Evolutionary conservation across 306 rosid species (phyloP).

Genomic region (Adenanthera pavonina): DNA sequence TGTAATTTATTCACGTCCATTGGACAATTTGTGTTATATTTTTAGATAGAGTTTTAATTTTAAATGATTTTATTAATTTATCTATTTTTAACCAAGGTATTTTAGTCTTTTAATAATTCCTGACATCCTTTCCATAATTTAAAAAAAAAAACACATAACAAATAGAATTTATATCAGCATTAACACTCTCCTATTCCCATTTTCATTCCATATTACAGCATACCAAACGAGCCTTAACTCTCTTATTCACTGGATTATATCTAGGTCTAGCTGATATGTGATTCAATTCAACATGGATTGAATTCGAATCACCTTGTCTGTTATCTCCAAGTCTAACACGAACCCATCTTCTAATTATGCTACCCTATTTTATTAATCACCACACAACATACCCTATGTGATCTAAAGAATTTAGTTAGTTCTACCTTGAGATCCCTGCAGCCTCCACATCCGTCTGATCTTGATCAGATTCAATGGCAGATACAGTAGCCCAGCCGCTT

Average conservation of each 20-base stretch:
- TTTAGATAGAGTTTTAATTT: too few species aligned
- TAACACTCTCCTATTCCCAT: too few species aligned
- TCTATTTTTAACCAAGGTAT: too few species aligned
- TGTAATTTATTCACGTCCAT: too few species aligned
- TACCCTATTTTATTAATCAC: neutral
- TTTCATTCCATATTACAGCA: too few species aligned
- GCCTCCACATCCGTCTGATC: conserved; percentile 48
- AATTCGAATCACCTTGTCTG: conserved; percentile 35
- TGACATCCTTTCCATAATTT: too few species aligned
- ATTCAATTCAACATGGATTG: conserved; percentile 57
- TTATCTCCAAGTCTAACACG: neutral
- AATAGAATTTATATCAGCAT: too few species aligned
- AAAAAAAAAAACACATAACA: too few species aligned
- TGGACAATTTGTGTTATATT: too few species aligned
- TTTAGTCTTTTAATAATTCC: too few species aligned
- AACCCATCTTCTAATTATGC: neutral
- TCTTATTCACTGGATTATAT: neutral
- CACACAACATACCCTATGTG: too few species aligned
- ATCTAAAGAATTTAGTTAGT: neutral
- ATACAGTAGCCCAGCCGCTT: conserved; percentile 49
- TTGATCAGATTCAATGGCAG: conserved; percentile 29
- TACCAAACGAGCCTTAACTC: neutral
- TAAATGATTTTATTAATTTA: too few species aligned
- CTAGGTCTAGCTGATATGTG: conserved; percentile 7
- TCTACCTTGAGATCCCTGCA: conserved; percentile 33